Evolutionary conservation across 2,329 filamentous ascomycete genomes (phyloP).

Genomic region (Graphilbum fragrans): DNA sequence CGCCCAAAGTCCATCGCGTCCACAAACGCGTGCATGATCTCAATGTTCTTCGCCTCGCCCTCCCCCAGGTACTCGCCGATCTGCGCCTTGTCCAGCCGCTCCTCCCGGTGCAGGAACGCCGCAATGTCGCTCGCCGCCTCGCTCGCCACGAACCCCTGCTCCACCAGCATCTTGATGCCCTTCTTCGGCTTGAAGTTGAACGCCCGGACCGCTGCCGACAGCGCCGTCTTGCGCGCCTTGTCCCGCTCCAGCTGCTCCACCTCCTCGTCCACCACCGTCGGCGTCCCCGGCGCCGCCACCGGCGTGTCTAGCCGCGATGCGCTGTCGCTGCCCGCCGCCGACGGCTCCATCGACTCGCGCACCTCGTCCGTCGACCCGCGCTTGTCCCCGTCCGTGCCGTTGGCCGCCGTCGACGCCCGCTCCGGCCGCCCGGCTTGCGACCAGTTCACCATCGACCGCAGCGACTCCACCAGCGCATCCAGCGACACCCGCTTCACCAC

Average conservation of each 20-base stretch:
- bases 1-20: conserved; percentile 89
- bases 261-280: conserved; percentile 68
- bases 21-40: conserved; percentile 97
- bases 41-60: conserved; percentile 84
- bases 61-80: conserved; percentile 93
- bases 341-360: conserved; percentile 67
- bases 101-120: conserved; percentile 66
- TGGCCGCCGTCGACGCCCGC: conserved; percentile 24
- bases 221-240: conserved; percentile 84
- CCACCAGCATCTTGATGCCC: conserved; percentile 72
- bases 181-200: conserved; percentile 99
- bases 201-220: conserved; percentile 75
- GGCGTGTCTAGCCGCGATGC: conserved; percentile 52
- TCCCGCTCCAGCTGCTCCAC: conserved; percentile 89
- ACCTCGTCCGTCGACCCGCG: conserved; percentile 41
- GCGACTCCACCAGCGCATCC: conserved; percentile 76
- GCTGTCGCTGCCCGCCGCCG: conserved; percentile 34
- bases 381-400: conserved; percentile 31
- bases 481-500: conserved; percentile 81
- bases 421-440: conserved; percentile 56
- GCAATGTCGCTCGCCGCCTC: conserved; percentile 74
- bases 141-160: conserved; percentile 78
- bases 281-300: conserved; percentile 3
- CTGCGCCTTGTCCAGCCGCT: conserved; percentile 78
- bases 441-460: conserved; percentile 89